These are phyloP conservation scores for Gossypium davidsonii DNA, from an alignment of 441 rosid species.

Conservation along the genomic window DNA sequence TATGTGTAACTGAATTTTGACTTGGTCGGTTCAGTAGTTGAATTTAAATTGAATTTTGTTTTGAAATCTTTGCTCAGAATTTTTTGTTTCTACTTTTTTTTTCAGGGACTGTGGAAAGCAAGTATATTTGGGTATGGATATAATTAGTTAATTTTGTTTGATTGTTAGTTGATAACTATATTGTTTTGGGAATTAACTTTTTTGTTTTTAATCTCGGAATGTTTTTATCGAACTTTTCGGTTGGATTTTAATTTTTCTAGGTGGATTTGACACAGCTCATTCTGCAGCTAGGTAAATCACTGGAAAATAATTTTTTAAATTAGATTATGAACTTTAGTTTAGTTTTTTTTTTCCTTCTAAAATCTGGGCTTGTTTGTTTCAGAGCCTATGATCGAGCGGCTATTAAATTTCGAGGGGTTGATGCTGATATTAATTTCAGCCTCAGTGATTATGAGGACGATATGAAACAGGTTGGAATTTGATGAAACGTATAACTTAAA, in stretches of 20 bases:
- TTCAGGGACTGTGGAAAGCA: slow-evolving; percentile 96
- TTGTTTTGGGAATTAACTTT: neutral
- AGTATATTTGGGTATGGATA: slow-evolving; percentile 75
- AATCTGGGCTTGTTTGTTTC: slow-evolving; percentile 9
- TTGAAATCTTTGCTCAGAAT: neutral
- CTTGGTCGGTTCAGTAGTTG: neutral
- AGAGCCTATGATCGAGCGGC: slow-evolving; percentile 98
- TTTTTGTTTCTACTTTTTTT: neutral
- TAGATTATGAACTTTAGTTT: neutral
- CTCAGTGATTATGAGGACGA: slow-evolving; percentile 76
- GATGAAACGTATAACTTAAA: neutral
- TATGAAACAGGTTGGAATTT: slow-evolving; percentile 55
- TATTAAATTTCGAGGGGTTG: slow-evolving; percentile 82
- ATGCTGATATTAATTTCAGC: slow-evolving; percentile 82
- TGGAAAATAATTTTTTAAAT: neutral
- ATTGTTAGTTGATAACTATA: neutral
- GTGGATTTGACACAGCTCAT: slow-evolving; percentile 96
- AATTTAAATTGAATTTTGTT: neutral
- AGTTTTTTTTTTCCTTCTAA: neutral
- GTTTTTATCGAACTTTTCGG: neutral
- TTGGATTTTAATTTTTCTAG: slow-evolving; percentile 29
- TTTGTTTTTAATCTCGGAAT: neutral
- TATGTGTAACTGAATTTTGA: neutral
- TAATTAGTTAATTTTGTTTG: slow-evolving; percentile 9
- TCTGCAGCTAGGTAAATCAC: slow-evolving; percentile 77